Base-by-base conservation (phyloP, 352 stramenopile species). In the Chrysophaeum taylorii region DNA sequence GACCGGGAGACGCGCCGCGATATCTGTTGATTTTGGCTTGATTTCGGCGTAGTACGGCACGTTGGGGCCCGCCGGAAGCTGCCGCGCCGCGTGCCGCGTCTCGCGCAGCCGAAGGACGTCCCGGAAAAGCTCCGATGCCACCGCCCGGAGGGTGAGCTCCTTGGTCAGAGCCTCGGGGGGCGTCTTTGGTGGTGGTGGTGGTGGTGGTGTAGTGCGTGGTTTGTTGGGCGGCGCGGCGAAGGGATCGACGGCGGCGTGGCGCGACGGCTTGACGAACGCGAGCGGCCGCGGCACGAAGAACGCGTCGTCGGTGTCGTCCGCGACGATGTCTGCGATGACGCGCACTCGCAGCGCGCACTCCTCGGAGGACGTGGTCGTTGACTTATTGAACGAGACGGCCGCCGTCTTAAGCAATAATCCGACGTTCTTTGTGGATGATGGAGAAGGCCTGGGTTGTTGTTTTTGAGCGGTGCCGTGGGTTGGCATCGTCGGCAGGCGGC, bases 251-350 rank as follows among this genome's bases (percentile, higher is more conserved):
- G n/a, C n/a, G n/a, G 36, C 25, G 4, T 41, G 12, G 52, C 5
- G 15, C 25, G 29, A 15, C 4, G 52, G 27, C 35, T 25, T 25
- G 2, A 73, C 29, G 57, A 70, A 73, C 0, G 7, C 39, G 16
- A 64, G 37, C 9, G 35, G 41, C 31, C 57, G 43, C 27, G 69
- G 69, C n/a, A 73, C 52, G 42, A 53, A 52, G 16, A 70, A 23
- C n/a, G n/a, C n/a, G 2, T 67, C 45, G 41, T 53, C 41, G 25
- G 63, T 36, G 15, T 54, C 27, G 38, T 73, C 69, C 16, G 42
- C 53, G n/a, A 73, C 69, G 57, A 73, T 64, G 27, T 73, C 69
- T 9, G n/a, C 69, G 4, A 21, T 21, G 33, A 73, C 36, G 29
- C 41, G 33, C 57, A 73, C 33, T 25, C 66, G 53, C 14, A 73